Base-by-base conservation (phyloP, 2,329 filamentous ascomycete species). In the Aquanectria penicillioides region DNA sequence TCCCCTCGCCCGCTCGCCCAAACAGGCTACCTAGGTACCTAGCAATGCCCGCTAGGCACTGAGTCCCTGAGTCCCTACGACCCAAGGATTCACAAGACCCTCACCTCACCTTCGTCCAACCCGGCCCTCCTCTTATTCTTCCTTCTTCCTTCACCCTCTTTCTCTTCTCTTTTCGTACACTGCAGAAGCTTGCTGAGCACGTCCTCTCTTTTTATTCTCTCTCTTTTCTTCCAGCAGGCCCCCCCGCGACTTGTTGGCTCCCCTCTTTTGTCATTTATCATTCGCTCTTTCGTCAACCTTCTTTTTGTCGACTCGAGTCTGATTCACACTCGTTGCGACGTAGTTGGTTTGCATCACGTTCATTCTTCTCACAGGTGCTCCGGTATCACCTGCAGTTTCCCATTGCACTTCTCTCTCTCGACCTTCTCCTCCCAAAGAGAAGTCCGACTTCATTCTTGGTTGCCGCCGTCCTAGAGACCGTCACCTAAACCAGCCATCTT, bases 331-430 rank as follows among this genome's bases (percentile, higher is more conserved):
- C 23, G 47, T 41, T 57, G 54, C 61, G 50, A 63, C 62, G 49
- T 37, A 34, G 28, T 52, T 58, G 64, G 59, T 68, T n/a, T 63
- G 60, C 52, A 59, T 61, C 55, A 66, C 56, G 59, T 64, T 60
- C 68, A 51, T 73, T 71, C 68, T 67, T 61, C 64, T 64, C 53
- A 57, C 63, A 73, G 73, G 73, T 76, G 72, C 69, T 74, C 71
- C 53, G 72, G 74, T 69, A 74, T 72, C 70, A 75, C 72, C 72
- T 64, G 40, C 61, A 33, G 38, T 38, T 49, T 61, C 41, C 54
- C 44, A 23, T 22, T 56, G 64, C 52, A 34, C 54, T 36, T 43
- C 57, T 62, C 53, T 20, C 55, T 44, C 28, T 61, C 51, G 41
- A 53, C 51, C 11, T 46, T 55, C 59, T 54, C 54, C 54, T 56